Conservation (phyloP, 2,329 filamentous ascomycete species). For the Cladophialophora immunda region DNA sequence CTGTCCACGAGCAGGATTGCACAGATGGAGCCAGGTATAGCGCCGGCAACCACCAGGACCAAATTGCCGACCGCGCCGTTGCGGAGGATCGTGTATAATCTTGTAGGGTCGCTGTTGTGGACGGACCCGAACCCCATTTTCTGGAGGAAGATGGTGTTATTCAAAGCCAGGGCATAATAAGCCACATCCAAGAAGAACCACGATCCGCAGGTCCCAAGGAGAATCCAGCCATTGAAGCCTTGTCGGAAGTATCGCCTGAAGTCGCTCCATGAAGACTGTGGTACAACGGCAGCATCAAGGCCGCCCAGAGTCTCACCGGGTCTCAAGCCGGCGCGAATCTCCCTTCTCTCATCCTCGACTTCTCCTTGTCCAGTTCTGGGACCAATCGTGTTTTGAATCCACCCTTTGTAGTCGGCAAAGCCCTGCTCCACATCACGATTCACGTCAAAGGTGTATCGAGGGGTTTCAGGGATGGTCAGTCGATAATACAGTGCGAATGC, state of each 20-base stretch:
- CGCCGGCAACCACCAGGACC: constrained; percentile 78
- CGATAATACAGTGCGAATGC: constrained; percentile 87
- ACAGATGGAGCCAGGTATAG: constrained; percentile 85
- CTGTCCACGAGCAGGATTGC: constrained; percentile 77
- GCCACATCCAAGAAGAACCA: constrained; percentile 81
- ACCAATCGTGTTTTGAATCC: constrained; percentile 63
- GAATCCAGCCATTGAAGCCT: constrained; percentile 75
- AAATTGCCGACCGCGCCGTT: constrained; percentile 80
- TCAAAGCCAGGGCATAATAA: constrained; percentile 73
- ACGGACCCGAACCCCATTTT: constrained; percentile 76
- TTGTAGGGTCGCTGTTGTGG: constrained; percentile 49
- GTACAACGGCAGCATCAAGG: constrained; percentile 63
- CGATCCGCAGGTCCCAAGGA: constrained; percentile 79
- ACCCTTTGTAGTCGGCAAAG: constrained; percentile 72
- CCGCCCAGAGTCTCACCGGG: constrained; percentile 59
- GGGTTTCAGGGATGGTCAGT: constrained; percentile 85
- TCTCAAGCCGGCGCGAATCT: constrained; percentile 57
- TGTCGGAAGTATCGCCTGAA: constrained; percentile 75
- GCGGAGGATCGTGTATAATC: constrained; percentile 72
- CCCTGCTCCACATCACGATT: constrained; percentile 77
- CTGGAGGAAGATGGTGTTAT: constrained; percentile 75
- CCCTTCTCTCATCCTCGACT: constrained; percentile 67
- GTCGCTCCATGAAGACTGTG: constrained; percentile 75
- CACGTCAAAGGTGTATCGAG: constrained; percentile 86
- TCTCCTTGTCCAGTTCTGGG: constrained; percentile 71